Conservation (phyloP, 1,284 basidiomycete species). For the Rhizoctonia solani region DNA sequence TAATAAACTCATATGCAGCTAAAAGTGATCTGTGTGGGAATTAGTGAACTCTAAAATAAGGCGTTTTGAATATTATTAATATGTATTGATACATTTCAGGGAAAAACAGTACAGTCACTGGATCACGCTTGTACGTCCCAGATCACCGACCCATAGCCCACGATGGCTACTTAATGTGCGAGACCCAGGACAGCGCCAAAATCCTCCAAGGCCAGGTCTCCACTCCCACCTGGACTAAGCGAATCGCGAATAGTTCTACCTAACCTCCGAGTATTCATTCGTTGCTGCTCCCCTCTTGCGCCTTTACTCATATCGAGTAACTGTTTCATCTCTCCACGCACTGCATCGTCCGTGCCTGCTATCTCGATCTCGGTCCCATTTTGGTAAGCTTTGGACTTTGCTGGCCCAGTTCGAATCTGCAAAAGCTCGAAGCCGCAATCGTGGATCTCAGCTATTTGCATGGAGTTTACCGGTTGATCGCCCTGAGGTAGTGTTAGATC, state of each 20-base stretch:
- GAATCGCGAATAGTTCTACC: neutral
- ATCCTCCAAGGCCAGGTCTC: neutral
- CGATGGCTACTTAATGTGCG: too few relatives aligned
- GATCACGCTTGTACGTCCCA: too few relatives aligned
- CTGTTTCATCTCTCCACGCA: neutral
- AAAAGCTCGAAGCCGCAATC: conserved; percentile 30
- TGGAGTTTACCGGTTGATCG: too few relatives aligned
- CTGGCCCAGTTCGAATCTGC: conserved; percentile 17
- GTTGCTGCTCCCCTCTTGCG: conserved; percentile 1
- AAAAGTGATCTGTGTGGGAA: too few relatives aligned
- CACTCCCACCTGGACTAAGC: neutral
- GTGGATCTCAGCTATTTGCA: too few relatives aligned
- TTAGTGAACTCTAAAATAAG: too few relatives aligned
- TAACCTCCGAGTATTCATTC: neutral
- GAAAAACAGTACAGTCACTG: too few relatives aligned
- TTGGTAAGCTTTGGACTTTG: neutral
- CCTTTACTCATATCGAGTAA: neutral
- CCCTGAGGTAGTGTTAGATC: too few relatives aligned
- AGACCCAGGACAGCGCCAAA: neutral
- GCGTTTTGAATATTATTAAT: too few relatives aligned
- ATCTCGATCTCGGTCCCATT: conserved; percentile 1
- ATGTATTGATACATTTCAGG: too few relatives aligned
- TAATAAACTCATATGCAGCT: too few relatives aligned
- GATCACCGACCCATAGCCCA: too few relatives aligned
- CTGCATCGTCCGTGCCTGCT: conserved; percentile 1